Conservation (phyloP, 202 grass and related monocot species). For the Setaria viridis region DNA sequence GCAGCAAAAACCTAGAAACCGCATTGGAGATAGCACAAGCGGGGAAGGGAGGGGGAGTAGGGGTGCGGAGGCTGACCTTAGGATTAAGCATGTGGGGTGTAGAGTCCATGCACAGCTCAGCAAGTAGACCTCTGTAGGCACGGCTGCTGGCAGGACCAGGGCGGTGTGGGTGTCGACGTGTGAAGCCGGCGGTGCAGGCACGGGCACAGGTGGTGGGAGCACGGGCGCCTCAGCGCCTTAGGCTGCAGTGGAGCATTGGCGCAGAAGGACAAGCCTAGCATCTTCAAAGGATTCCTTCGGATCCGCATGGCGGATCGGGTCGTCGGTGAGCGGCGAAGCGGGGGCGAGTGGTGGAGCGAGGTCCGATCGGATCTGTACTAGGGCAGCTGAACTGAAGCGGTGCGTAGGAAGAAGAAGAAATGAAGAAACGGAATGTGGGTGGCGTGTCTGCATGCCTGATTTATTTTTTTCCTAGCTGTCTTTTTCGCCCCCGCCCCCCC, state of each 20-base stretch:
- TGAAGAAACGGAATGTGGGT: neutral
- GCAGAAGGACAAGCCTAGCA: neutral
- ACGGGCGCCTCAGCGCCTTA: too few relatives aligned
- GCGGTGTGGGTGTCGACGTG: neutral
- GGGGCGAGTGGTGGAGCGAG: too few relatives aligned
- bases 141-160: neutral
- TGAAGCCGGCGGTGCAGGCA: neutral
- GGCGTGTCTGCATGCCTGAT: neutral
- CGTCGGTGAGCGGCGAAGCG: too few relatives aligned
- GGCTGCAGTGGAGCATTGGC: too few relatives aligned
- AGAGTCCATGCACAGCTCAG: neutral
- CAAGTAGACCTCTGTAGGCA: neutral
- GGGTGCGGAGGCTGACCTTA: neutral
- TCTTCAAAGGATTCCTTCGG: constrained; percentile 22
- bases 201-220: neutral
- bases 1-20: neutral
- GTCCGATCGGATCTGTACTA: neutral
- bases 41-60: neutral
- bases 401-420: too few relatives aligned
- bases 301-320: constrained; percentile 40
- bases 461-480: neutral
- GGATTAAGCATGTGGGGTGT: neutral
- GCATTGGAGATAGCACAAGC: neutral
- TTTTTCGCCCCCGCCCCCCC: neutral
- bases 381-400: too few relatives aligned